Conservation (phyloP, 1,139 yeast genomes). For the Diutina scorzettiae region DNA sequence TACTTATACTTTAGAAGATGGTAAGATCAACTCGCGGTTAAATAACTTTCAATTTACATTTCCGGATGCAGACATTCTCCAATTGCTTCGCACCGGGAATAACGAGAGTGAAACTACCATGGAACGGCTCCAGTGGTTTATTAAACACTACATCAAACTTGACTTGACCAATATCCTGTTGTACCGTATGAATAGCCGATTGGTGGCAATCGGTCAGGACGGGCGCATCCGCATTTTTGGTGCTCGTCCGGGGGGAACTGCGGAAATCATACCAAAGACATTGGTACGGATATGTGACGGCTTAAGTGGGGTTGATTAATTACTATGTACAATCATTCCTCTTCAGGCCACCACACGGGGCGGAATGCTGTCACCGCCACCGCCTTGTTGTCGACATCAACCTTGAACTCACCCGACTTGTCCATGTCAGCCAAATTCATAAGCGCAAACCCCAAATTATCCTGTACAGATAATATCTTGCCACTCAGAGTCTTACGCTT, state of each 20-base stretch:
- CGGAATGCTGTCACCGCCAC: background rate
- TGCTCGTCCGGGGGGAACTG: background rate
- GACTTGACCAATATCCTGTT: background rate
- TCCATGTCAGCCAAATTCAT: background rate
- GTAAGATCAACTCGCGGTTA: background rate
- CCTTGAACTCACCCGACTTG: background rate
- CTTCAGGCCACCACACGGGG: constrained; percentile 5
- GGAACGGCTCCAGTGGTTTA: background rate
- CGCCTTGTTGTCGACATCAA: background rate
- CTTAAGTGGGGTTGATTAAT: background rate
- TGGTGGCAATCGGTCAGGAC: background rate
- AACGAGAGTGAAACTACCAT: background rate
- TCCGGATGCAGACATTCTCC: background rate
- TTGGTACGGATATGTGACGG: background rate
- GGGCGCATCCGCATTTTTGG: constrained; percentile 1
- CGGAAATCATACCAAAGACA: background rate
- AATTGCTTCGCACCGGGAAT: background rate
- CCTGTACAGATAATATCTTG: background rate
- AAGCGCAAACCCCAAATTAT: constrained; percentile 3
- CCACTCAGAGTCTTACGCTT: constrained; percentile 3
- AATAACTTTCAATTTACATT: background rate
- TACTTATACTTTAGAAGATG: background rate
- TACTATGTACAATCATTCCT: background rate
- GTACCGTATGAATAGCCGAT: background rate
- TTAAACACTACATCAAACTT: background rate